phyloP scores from a whole-genome alignment of 768 basidiomycete species.

The Cubamyces lactineus region DNA sequence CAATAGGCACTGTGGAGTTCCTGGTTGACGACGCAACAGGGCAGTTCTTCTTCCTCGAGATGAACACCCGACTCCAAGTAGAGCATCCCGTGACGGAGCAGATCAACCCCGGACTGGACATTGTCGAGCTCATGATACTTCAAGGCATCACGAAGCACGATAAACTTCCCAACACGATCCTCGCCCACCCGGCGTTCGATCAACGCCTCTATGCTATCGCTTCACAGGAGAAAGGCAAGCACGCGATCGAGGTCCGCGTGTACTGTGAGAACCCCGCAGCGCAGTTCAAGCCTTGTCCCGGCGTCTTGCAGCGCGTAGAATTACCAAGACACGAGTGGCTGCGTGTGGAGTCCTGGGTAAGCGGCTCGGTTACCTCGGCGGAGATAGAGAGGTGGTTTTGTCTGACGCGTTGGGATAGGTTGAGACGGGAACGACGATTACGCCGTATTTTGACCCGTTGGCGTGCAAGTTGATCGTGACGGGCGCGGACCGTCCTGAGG shows the following conservation, averaged over 20 bases:
- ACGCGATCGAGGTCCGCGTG: conserved; percentile 60
- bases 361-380: conserved; percentile 20
- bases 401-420: conserved; percentile 15
- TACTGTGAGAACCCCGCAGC: conserved; percentile 67
- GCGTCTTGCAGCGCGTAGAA: conserved; percentile 59
- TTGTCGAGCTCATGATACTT: conserved; percentile 66
- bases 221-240: conserved; percentile 17
- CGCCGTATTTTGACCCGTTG: conserved; percentile 60
- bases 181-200: conserved; percentile 36
- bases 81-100: conserved; percentile 71
- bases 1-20: conserved; percentile 65
- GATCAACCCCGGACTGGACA: conserved; percentile 56
- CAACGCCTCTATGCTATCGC: conserved; percentile 42
- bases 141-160: conserved; percentile 50
- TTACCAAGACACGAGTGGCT: conserved; percentile 52
- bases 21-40: conserved; percentile 57
- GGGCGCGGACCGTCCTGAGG: conserved; percentile 48
- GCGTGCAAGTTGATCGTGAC: conserved; percentile 63
- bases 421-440: conserved; percentile 50
- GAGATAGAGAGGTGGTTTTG: not conserved
- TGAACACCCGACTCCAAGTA: conserved; percentile 71
- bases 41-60: conserved; percentile 69
- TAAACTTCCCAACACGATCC: conserved; percentile 17
- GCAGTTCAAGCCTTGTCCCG: conserved; percentile 60
- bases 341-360: conserved; percentile 63